phyloP scores from a whole-genome alignment of 768 basidiomycete species.

The Mycena olivaceomarginata region DNA sequence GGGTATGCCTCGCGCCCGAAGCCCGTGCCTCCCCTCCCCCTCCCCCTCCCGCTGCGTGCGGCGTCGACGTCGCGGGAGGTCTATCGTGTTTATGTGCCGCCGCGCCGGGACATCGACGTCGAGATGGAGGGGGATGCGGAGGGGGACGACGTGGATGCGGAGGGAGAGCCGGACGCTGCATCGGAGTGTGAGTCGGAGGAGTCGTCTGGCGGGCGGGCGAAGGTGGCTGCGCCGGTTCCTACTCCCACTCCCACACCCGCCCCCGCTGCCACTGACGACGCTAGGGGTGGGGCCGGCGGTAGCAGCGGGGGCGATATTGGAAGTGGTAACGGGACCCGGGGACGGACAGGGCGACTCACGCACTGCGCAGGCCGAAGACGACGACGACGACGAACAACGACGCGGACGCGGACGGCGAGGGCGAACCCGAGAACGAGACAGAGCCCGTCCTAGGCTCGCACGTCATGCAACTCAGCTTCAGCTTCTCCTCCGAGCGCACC shows the following conservation, averaged over 20 bases:
- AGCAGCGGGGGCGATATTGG: not conserved
- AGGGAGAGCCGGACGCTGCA: slow-evolving; percentile 21
- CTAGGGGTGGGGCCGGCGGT: not conserved
- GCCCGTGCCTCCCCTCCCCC: not conserved
- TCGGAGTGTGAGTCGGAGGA: slow-evolving; percentile 42
- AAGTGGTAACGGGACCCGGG: not conserved
- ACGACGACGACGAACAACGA: too few species aligned
- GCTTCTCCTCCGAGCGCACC: slow-evolving; percentile 25
- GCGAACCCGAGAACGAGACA: slow-evolving; percentile 31
- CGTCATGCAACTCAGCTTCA: not conserved
- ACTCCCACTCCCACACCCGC: too few species aligned
- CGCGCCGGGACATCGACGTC: not conserved
- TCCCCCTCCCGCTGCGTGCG: not conserved
- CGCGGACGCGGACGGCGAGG: slow-evolving; percentile 24
- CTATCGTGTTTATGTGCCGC: not conserved
- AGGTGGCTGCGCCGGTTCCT: not conserved
- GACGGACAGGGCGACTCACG: too few species aligned
- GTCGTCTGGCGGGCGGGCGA: slow-evolving; percentile 16
- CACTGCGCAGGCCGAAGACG: too few species aligned
- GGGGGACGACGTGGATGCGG: slow-evolving; percentile 29
- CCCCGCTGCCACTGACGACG: not conserved
- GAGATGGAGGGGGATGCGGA: not conserved
- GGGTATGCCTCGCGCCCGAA: slow-evolving; percentile 37
- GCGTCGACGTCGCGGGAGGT: too few species aligned
- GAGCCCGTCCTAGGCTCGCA: slow-evolving; percentile 17